These are phyloP conservation scores for Rosa lucieae DNA, from an alignment of 306 rosid genomes.

Conservation along the genomic window DNA sequence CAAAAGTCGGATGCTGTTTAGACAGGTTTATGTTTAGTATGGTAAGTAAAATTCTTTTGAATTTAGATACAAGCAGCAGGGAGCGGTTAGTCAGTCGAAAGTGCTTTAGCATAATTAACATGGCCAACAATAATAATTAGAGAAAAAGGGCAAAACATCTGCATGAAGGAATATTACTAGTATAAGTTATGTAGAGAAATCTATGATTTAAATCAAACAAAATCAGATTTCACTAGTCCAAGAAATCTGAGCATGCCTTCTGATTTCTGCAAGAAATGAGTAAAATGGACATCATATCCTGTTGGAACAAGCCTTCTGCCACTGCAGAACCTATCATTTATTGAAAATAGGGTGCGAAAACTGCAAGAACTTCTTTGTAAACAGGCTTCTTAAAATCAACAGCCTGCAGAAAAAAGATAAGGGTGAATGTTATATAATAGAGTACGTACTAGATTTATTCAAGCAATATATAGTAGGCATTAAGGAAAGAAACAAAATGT, in stretches of 20 bases:
- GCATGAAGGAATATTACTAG: not conserved
- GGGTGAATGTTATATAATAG: not conserved
- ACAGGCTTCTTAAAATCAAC: slow-evolving; percentile 94
- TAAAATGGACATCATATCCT: not conserved
- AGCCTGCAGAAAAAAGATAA: slow-evolving; percentile 48
- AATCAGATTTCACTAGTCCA: not conserved
- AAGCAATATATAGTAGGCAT: not conserved
- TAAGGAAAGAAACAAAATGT: not conserved
- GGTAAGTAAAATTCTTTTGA: not conserved
- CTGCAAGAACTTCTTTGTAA: slow-evolving; percentile 69
- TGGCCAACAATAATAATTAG: not conserved
- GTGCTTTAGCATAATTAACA: not conserved
- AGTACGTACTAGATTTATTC: not conserved
- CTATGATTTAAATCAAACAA: not conserved
- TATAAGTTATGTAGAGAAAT: not conserved
- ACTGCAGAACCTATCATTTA: slow-evolving; percentile 15
- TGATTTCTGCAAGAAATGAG: not conserved
- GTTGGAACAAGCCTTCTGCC: not conserved
- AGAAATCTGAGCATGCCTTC: not conserved
- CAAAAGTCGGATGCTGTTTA: slow-evolving; percentile 46
- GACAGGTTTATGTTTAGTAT: not conserved
- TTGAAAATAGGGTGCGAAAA: slow-evolving; percentile 59
- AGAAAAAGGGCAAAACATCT: not conserved
- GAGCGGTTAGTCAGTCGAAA: not conserved
- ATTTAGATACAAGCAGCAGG: not conserved